phyloP scores from a whole-genome alignment of 2,329 filamentous ascomycete genomes.

The Dothideomycetes sp. region DNA sequence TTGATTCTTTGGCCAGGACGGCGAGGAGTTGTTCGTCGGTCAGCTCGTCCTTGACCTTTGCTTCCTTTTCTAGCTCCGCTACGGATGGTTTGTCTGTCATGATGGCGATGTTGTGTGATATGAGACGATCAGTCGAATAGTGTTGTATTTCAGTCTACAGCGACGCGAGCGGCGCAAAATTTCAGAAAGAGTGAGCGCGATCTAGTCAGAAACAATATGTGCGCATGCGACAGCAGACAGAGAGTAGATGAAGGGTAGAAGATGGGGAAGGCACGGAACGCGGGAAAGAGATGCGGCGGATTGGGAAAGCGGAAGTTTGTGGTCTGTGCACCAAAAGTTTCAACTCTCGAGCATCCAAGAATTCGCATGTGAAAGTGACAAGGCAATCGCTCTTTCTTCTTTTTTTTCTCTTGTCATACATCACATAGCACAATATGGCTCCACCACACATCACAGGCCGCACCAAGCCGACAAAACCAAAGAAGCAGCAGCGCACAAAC shows the following conservation, averaged over 20 bases:
- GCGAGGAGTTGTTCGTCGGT: constrained; percentile 66
- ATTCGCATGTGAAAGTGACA: constrained; percentile 11
- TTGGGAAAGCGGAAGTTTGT: too few relatives aligned
- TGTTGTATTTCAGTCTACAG: too few relatives aligned
- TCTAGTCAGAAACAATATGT: too few relatives aligned
- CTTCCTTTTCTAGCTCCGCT: too few relatives aligned
- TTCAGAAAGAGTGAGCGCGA: neutral
- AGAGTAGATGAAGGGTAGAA: neutral
- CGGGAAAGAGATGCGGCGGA: neutral
- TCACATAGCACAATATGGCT: constrained; percentile 8
- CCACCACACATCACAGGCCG: constrained; percentile 25
- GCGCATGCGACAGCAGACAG: too few relatives aligned
- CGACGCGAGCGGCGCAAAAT: too few relatives aligned
- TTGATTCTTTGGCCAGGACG: constrained; percentile 71
- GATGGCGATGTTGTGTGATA: constrained; percentile 5
- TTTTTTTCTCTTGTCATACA: too few relatives aligned
- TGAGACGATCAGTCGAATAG: too few relatives aligned
- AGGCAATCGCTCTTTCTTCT: too few relatives aligned
- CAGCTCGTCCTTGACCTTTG: constrained; percentile 4
- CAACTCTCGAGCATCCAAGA: too few relatives aligned
- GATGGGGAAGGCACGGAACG: neutral
- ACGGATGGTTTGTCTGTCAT: constrained; percentile 52
- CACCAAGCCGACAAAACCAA: constrained; percentile 45
- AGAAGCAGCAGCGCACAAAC: constrained; percentile 41
- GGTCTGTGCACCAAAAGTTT: too few relatives aligned